Evolutionary conservation across 2,329 filamentous ascomycete species (phyloP).

Genomic region (Sclerotinia minor): DNA sequence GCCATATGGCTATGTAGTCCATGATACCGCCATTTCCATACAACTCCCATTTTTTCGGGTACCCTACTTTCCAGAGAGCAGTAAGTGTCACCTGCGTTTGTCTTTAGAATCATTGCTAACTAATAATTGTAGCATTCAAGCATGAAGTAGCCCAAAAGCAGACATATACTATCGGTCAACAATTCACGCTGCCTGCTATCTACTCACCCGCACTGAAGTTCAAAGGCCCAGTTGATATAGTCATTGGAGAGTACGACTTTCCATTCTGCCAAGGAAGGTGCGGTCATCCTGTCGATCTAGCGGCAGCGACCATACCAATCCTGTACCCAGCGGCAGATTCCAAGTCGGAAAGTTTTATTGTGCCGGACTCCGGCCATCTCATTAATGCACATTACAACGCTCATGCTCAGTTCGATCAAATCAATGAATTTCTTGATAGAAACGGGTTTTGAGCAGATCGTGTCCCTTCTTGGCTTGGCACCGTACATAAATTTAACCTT

Average conservation of each 20-base stretch:
- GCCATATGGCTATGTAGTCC: constrained; percentile 2
- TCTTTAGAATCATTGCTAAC: neutral
- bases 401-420: neutral
- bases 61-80: neutral
- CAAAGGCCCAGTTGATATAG: constrained; percentile 6
- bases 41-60: constrained; percentile 1
- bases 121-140: neutral
- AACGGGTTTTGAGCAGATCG: neutral
- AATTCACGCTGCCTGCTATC: neutral
- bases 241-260: constrained; percentile 7
- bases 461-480: neutral
- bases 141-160: neutral
- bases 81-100: neutral
- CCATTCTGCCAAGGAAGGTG: neutral
- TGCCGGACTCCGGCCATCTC: constrained; percentile 1
- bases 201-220: neutral
- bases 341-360: neutral
- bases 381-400: constrained; percentile 7
- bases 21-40: constrained; percentile 4
- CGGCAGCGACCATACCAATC: neutral
- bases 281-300: neutral
- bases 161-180: neutral
- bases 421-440: neutral
- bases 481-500: neutral
- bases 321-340: neutral